phyloP scores from a whole-genome alignment of 2,329 filamentous ascomycete genomes.

The Fonsecaea monophora region DNA sequence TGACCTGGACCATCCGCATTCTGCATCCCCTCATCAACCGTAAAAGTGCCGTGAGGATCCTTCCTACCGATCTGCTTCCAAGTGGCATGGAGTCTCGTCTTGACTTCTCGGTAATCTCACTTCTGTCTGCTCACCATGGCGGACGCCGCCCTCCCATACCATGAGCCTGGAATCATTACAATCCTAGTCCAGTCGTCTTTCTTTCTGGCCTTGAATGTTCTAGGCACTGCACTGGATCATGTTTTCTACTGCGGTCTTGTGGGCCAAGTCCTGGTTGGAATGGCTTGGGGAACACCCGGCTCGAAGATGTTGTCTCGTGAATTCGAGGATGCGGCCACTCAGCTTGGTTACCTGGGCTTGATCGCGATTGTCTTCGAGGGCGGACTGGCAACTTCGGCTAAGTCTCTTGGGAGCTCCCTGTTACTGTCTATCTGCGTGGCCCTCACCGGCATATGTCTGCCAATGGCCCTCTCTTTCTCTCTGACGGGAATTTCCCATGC shows the following conservation, averaged over 20 bases:
- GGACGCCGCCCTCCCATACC: slow-evolving; percentile 54
- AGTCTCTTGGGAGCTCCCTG: slow-evolving; percentile 65
- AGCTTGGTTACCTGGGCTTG: slow-evolving; percentile 76
- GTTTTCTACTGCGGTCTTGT: slow-evolving; percentile 73
- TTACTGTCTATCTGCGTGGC: slow-evolving; percentile 68
- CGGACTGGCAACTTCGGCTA: slow-evolving; percentile 63
- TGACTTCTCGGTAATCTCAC: neutral
- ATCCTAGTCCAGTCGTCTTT: slow-evolving; percentile 69
- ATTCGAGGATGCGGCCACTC: slow-evolving; percentile 63
- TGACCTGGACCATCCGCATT: neutral
- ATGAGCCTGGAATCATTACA: slow-evolving; percentile 66
- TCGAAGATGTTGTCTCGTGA: slow-evolving; percentile 63
- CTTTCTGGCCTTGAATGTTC: slow-evolving; percentile 66
- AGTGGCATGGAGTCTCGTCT: slow-evolving; percentile 6
- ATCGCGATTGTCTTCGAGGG: slow-evolving; percentile 75
- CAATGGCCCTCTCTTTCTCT: slow-evolving; percentile 71
- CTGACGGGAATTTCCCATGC: slow-evolving; percentile 60
- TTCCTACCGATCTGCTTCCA: neutral
- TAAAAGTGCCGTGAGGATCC: neutral
- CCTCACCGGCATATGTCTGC: slow-evolving; percentile 67
- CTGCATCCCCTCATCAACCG: neutral
- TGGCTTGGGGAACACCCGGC: slow-evolving; percentile 73
- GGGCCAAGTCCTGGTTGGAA: slow-evolving; percentile 73
- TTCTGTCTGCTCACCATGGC: slow-evolving; percentile 18
- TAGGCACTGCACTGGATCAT: slow-evolving; percentile 64